Percentiles rank a stretch among this genome's conserved stretches.
phyloP scores from a whole-genome alignment of 139 green algal genomes.

The Tetraselmis striata region DNA sequence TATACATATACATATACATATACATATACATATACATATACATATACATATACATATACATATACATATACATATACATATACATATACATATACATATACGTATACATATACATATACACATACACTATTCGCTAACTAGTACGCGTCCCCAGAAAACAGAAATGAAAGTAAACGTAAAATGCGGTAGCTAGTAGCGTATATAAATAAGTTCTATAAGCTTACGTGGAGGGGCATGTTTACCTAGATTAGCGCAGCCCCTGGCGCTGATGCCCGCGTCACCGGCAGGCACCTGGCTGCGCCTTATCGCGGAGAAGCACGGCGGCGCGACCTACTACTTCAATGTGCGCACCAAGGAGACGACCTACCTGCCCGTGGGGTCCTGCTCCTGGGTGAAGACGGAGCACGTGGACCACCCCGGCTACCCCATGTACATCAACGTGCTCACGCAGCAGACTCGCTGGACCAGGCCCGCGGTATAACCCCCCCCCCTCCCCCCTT shows the following conservation, averaged over 20 bases:
- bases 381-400: background rate
- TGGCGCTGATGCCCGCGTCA: too few species aligned
- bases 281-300: background rate
- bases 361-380: background rate
- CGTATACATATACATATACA: background rate
- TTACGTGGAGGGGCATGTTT: too few species aligned
- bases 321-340: background rate
- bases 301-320: background rate
- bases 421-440: background rate
- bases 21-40: background rate
- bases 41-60: background rate
- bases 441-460: background rate
- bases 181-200: too few species aligned
- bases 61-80: background rate
- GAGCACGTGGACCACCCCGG: background rate
- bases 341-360: background rate
- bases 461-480: background rate
- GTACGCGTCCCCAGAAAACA: background rate
- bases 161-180: too few species aligned
- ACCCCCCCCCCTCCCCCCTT: background rate
- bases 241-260: too few species aligned
- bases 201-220: too few species aligned
- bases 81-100: background rate
- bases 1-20: background rate
- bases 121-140: background rate